phyloP scores from a whole-genome alignment of 345 rosid genomes.

The Citrus australasica region DNA sequence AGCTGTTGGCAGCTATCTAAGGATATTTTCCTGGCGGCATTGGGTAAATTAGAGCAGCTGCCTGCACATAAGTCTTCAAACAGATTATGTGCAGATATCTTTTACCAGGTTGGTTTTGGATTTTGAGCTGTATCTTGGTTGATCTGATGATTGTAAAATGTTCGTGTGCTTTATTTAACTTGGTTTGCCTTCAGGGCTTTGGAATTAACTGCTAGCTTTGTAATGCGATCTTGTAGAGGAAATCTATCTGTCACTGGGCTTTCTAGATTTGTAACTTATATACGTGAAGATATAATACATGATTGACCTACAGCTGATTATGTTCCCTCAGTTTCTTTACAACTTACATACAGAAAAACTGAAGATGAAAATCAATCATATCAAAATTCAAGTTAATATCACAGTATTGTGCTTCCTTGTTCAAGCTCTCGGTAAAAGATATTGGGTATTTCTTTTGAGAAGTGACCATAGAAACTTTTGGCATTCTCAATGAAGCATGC shows the following conservation, averaged over 20 bases:
- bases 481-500: neutral
- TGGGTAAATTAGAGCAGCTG: neutral
- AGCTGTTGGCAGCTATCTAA: conserved; percentile 3
- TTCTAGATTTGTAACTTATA: neutral
- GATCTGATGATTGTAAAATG: conserved; percentile 3
- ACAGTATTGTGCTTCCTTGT: neutral
- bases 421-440: neutral
- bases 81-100: neutral
- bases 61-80: neutral
- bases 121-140: neutral
- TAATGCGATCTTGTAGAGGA: neutral
- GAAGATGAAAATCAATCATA: neutral
- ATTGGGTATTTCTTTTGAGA: neutral
- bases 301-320: neutral
- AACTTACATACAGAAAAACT: neutral
- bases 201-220: neutral
- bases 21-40: neutral
- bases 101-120: neutral
- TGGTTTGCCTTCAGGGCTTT: neutral
- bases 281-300: neutral
- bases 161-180: neutral
- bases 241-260: conserved; percentile 1
- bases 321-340: neutral
- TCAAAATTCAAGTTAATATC: neutral
- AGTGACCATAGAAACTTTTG: neutral